Evolutionary conservation across 1,139 yeast species (phyloP).

Genomic region (Wickerhamomyces sp.): DNA sequence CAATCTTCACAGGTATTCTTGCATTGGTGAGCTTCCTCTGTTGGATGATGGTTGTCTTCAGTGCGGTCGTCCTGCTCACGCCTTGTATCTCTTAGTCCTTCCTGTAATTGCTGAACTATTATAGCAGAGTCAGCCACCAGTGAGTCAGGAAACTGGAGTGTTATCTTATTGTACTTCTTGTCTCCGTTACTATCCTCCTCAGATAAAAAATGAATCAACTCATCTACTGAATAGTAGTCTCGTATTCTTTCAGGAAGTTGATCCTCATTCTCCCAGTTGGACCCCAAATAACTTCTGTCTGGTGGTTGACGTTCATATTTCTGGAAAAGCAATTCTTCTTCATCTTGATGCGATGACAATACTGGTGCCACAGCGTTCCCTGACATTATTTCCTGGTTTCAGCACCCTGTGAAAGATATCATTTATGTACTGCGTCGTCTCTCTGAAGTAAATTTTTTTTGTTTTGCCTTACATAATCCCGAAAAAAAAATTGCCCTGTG

Average conservation of each 20-base stretch:
- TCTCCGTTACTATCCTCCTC: conserved; percentile 25
- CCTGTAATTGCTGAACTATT: conserved; percentile 49
- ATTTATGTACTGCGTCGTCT: background rate
- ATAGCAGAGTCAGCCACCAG: conserved; percentile 75
- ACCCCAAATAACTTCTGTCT: conserved; percentile 32
- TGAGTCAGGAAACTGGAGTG: conserved; percentile 87
- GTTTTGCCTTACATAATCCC: too few species aligned
- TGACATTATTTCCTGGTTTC: conserved; percentile 4
- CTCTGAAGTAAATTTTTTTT: background rate
- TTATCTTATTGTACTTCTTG: conserved; percentile 45
- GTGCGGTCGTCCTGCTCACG: background rate
- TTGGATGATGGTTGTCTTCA: background rate
- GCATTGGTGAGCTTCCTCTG: conserved; percentile 7
- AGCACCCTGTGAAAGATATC: background rate
- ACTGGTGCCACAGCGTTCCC: conserved; percentile 42
- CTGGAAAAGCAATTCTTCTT: conserved; percentile 41
- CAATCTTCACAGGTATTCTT: conserved; percentile 21
- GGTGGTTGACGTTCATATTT: conserved; percentile 30
- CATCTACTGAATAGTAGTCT: conserved; percentile 49
- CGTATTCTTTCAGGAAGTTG: conserved; percentile 32
- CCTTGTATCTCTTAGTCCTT: conserved; percentile 9
- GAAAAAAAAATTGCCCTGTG: too few species aligned
- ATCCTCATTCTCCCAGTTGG: conserved; percentile 22
- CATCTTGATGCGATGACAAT: conserved; percentile 57
- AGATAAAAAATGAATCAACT: conserved; percentile 36